Conservation (phyloP, 169 alveolate genomes). For the Eimeria brunetti region DNA sequence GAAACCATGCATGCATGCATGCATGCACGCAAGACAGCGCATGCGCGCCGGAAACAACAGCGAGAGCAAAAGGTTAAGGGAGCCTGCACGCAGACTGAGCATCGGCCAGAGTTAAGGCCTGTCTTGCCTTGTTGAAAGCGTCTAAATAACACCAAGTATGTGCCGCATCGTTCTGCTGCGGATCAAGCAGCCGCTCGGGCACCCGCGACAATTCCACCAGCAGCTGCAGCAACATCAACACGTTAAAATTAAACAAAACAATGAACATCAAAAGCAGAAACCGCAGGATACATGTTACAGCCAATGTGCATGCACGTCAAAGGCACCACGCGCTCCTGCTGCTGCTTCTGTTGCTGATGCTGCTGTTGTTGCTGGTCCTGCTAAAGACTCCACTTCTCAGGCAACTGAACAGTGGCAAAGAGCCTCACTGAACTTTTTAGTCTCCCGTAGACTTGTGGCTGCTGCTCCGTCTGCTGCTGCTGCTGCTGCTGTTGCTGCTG, state of each 20-base stretch:
- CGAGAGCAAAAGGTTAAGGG: too few relatives aligned
- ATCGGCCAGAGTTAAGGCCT: too few relatives aligned
- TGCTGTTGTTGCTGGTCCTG: background rate
- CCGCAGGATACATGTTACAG: too few relatives aligned
- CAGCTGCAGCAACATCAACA: conserved; percentile 12
- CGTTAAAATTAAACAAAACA: background rate
- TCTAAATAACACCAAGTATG: conserved; percentile 78
- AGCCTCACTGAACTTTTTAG: background rate
- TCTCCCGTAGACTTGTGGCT: conserved; percentile 8
- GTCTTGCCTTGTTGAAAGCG: conserved; percentile 47
- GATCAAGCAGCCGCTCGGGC: conserved; percentile 54
- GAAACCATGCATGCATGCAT: background rate
- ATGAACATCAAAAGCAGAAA: background rate
- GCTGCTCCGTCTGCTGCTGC: conserved; percentile 34
- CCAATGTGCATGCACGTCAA: background rate
- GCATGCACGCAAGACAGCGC: background rate
- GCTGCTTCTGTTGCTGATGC: background rate
- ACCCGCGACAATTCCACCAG: conserved; percentile 43
- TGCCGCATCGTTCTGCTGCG: conserved; percentile 61
- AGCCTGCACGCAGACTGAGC: too few relatives aligned
- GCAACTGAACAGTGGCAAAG: too few relatives aligned
- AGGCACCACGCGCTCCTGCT: background rate
- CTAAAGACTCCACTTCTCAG: too few relatives aligned
- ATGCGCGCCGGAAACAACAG: background rate
- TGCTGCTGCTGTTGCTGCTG: conserved; percentile 33